Conservation (phyloP, 23 red algal species). For the Gracilaria caudata region DNA sequence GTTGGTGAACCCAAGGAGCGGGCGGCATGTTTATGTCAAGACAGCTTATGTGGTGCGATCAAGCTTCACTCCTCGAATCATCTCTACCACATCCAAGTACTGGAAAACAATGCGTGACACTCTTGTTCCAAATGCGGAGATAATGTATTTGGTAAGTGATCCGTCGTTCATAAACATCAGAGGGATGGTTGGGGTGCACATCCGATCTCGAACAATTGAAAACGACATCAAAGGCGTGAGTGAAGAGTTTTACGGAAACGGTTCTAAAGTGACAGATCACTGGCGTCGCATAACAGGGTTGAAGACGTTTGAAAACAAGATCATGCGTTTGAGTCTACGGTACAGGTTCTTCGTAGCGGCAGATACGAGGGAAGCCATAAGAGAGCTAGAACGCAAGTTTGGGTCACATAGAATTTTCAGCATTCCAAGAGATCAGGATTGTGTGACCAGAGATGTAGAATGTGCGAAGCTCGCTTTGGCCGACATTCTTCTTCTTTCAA, state of each 20-base stretch:
- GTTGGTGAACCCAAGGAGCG: slow-evolving; percentile 46
- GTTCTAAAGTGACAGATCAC: slow-evolving; percentile 56
- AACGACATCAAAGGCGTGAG: slow-evolving; percentile 75
- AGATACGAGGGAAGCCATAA: slow-evolving; percentile 61
- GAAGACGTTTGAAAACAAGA: slow-evolving; percentile 66
- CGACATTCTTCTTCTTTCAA: slow-evolving; percentile 67
- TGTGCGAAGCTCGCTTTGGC: slow-evolving; percentile 72
- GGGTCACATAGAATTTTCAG: slow-evolving; percentile 73
- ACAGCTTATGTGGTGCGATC: slow-evolving; percentile 75
- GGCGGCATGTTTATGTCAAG: slow-evolving; percentile 73
- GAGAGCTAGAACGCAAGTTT: slow-evolving; percentile 43
- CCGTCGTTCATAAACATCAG: slow-evolving; percentile 59
- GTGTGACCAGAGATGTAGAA: slow-evolving; percentile 58
- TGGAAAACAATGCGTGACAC: slow-evolving; percentile 58
- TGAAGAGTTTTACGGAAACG: slow-evolving; percentile 60
- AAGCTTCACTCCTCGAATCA: slow-evolving; percentile 61
- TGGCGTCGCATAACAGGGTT: slow-evolving; percentile 67
- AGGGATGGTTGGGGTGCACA: slow-evolving; percentile 79
- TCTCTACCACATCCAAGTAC: slow-evolving; percentile 57
- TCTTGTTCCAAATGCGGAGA: slow-evolving; percentile 39
- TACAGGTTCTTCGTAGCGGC: slow-evolving; percentile 74
- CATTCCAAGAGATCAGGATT: slow-evolving; percentile 50
- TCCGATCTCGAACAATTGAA: slow-evolving; percentile 64
- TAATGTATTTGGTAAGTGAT: slow-evolving; percentile 61
- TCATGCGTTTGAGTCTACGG: slow-evolving; percentile 38